phyloP scores from a whole-genome alignment of 345 rosid species.

The Laguncularia racemosa region DNA sequence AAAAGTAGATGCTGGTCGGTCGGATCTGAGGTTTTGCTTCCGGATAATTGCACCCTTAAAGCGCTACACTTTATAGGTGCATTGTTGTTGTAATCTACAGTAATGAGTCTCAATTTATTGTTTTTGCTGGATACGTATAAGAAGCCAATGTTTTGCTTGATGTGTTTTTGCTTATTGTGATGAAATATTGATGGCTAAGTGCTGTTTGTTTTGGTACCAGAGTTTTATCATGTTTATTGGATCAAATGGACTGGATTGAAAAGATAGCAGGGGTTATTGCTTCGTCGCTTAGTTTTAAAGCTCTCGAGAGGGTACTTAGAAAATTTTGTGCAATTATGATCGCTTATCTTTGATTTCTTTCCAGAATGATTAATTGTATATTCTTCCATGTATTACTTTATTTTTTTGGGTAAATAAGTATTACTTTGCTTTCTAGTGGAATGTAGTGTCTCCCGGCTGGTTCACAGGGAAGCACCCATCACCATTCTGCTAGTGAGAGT shows the following conservation, averaged over 20 bases:
- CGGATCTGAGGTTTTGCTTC: slow-evolving; percentile 98
- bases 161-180: no score
- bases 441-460: slow-evolving; percentile 72
- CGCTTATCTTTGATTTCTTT: neutral
- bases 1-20: slow-evolving; percentile 93
- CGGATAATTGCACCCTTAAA: slow-evolving; percentile 96
- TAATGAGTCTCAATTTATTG: neutral
- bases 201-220: neutral
- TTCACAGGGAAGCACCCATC: slow-evolving; percentile 87
- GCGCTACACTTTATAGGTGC: slow-evolving; percentile 96
- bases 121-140: neutral
- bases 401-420: no score
- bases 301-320: slow-evolving; percentile 71
- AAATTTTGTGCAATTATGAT: no score
- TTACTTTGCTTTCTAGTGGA: slow-evolving; percentile 12
- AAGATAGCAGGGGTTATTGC: slow-evolving; percentile 99
- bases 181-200: no score
- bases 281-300: slow-evolving; percentile 90
- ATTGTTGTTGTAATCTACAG: slow-evolving; percentile 5
- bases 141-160: no score
- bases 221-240: slow-evolving; percentile 39
- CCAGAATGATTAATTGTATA: slow-evolving; percentile 6
- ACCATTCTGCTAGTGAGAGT: slow-evolving; percentile 93
- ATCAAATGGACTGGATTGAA: slow-evolving; percentile 99
- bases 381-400: slow-evolving; percentile 12